Evolutionary conservation across 2,329 filamentous ascomycete species (phyloP), one percentile per base, ranked within the genome.

Genomic region (Talaromyces funiculosus): DNA sequence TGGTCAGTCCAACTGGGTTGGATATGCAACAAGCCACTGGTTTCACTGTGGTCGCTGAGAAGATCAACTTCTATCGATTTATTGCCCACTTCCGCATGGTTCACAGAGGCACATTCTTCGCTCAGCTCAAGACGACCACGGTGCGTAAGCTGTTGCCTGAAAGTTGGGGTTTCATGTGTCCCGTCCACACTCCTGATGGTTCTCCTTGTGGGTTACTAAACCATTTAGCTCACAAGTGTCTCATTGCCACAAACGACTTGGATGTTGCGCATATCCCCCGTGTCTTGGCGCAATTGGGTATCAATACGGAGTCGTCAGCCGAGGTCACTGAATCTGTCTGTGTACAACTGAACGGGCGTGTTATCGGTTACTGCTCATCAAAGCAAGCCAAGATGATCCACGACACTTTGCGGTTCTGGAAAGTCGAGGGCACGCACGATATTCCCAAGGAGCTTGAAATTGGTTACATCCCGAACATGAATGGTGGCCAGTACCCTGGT

Each of bases 11-110:
- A 14, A 96, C 90, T 31, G 94, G 94, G 65, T 82, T 99, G 42
- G 94, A 99, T 82, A 76, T 97, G 69, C 94, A 97, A 72, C 94
- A 99, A 75, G 88, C 89, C 0, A 94, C 93, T 12, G 94, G 94
- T 64, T 99, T 96, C 75, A 96, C 91, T 0, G 92, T 99, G 55
- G 92, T 97, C 56, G 94, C 94, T 2, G 94, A 99, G 74, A 97
- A 97, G 82, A 93, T 99, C 73, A 99, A 99, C 79, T 99, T 97
- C 74, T 86, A 96, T 70, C 90, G 94, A 69, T 99, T 97, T 79
- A 96, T 99, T 78, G 94, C 90, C 75, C 94, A 99, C 76, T 99
- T 99, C 83, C 89, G 94, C 67, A 97, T 97, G 92, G 91, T 99
- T 61, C 94, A 99, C 79, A 87, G 94, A 86, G 94, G 94, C 81